These are phyloP conservation scores for Coleophoma cylindrospora DNA, from an alignment of 2,329 filamentous ascomycete species.

Conservation along the genomic window DNA sequence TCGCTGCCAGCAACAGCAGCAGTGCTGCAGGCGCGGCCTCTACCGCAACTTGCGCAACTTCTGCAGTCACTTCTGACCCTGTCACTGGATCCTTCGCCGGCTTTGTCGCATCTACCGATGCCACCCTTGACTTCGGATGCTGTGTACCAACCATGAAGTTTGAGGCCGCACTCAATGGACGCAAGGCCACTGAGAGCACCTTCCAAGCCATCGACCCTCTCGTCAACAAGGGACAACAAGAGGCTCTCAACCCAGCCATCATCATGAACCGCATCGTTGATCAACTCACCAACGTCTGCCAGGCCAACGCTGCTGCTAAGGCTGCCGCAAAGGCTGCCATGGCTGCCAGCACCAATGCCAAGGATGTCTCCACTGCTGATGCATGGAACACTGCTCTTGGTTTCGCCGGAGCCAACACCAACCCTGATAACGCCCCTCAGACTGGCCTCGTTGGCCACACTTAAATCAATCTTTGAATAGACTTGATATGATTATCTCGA, in stretches of 20 bases:
- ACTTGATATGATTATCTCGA: too few relatives aligned
- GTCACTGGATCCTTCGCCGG: slow-evolving; percentile 13
- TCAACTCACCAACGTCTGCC: slow-evolving; percentile 62
- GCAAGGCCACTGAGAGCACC: slow-evolving; percentile 53
- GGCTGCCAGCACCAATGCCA: slow-evolving; percentile 43
- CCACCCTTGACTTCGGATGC: slow-evolving; percentile 40
- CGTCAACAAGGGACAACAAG: slow-evolving; percentile 56
- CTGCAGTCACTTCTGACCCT: slow-evolving; percentile 7
- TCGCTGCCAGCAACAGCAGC: slow-evolving; percentile 16
- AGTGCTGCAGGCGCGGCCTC: slow-evolving; percentile 4
- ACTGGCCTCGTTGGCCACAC: slow-evolving; percentile 22
- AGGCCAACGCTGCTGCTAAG: slow-evolving; percentile 54
- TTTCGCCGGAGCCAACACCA: slow-evolving; percentile 25
- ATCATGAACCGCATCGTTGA: slow-evolving; percentile 70
- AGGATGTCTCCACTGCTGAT: slow-evolving; percentile 41
- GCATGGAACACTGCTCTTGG: slow-evolving; percentile 34
- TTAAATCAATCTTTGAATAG: slow-evolving; percentile 6
- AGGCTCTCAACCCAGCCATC: slow-evolving; percentile 68
- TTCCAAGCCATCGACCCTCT: slow-evolving; percentile 62
- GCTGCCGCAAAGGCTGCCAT: slow-evolving; percentile 50
- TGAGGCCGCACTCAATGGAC: slow-evolving; percentile 45
- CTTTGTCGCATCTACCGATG: slow-evolving; percentile 20
- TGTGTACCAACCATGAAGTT: slow-evolving; percentile 51
- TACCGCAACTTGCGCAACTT: slow-evolving; percentile 9
- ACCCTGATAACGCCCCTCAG: slow-evolving; percentile 24